These are phyloP conservation scores for Calocera cornea DNA, from an alignment of 768 basidiomycete genomes.

Conservation along the genomic window DNA sequence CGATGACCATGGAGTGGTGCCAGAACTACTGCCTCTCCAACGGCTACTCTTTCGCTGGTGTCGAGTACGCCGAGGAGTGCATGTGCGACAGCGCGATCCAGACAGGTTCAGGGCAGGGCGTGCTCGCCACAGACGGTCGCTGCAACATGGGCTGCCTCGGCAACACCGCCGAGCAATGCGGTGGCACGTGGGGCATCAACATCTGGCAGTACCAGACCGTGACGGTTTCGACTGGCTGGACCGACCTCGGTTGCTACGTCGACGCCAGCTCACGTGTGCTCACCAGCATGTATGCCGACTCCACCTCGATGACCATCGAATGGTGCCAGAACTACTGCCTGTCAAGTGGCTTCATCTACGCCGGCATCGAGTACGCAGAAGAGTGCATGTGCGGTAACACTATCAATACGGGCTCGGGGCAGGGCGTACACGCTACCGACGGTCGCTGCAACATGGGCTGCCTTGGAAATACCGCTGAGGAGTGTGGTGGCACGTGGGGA, in stretches of 20 bases:
- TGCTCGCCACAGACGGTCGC: background rate
- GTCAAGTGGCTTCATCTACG: slow-evolving; percentile 5
- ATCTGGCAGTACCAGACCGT: background rate
- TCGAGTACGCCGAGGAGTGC: background rate
- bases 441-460: slow-evolving; percentile 13
- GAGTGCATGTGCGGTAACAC: slow-evolving; percentile 11
- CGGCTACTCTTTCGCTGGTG: background rate
- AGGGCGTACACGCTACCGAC: slow-evolving; percentile 7
- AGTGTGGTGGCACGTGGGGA: slow-evolving; percentile 13
- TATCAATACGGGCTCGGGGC: slow-evolving; percentile 8
- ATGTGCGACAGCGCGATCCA: slow-evolving; percentile 3
- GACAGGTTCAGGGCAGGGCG: slow-evolving; percentile 8
- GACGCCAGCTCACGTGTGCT: background rate
- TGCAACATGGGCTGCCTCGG: slow-evolving; percentile 7
- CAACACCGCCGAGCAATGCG: background rate
- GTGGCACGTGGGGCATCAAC: background rate
- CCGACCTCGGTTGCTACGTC: background rate
- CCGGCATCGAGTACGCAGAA: slow-evolving; percentile 11
- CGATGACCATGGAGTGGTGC: background rate
- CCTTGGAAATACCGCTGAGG: slow-evolving; percentile 9
- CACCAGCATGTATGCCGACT: background rate
- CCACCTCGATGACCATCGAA: slow-evolving; percentile 9
- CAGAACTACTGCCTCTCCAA: background rate
- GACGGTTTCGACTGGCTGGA: background rate
- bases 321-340: slow-evolving; percentile 14